Evolutionary conservation across 208 protist species (phyloP).

Genomic region (Trypanosoma brucei): DNA sequence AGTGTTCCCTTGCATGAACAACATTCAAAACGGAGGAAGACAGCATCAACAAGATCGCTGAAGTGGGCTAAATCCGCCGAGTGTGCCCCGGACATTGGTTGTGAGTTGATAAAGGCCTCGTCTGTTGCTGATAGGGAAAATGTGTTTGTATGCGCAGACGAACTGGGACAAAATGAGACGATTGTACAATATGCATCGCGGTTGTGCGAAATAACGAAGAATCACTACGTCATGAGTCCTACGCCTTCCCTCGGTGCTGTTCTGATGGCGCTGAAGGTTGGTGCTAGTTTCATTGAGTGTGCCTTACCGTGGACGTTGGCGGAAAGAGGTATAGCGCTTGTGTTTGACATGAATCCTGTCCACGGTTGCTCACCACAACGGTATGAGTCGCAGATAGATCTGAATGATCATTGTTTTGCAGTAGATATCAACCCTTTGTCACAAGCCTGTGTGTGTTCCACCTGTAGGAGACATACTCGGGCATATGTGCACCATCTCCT

Average conservation of each 20-base stretch:
- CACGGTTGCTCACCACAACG: neutral
- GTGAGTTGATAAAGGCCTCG: constrained; percentile 23
- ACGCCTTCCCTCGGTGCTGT: constrained; percentile 39
- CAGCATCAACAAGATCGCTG: constrained; percentile 32
- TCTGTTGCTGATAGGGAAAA: constrained; percentile 22
- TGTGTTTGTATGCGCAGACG: constrained; percentile 22
- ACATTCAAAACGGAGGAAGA: constrained; percentile 30
- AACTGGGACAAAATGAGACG: constrained; percentile 31
- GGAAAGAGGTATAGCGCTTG: constrained; percentile 64
- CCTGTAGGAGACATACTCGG: constrained; percentile 66
- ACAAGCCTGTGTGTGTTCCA: constrained; percentile 61
- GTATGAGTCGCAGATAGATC: constrained; percentile 46
- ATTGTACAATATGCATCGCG: constrained; percentile 27
- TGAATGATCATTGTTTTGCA: constrained; percentile 65
- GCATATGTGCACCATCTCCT: constrained; percentile 87
- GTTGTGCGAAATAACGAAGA: constrained; percentile 23
- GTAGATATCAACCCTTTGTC: constrained; percentile 59
- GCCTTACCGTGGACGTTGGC: constrained; percentile 70
- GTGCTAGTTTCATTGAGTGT: constrained; percentile 62
- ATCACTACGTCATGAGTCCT: constrained; percentile 31
- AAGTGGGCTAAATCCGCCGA: constrained; percentile 25
- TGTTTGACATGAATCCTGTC: constrained; percentile 18
- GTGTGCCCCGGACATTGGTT: constrained; percentile 4
- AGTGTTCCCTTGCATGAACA: constrained; percentile 43
- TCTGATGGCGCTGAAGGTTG: constrained; percentile 35